Base-by-base conservation (phyloP, 345 rosid species). In the Eutrema yunnanense region DNA sequence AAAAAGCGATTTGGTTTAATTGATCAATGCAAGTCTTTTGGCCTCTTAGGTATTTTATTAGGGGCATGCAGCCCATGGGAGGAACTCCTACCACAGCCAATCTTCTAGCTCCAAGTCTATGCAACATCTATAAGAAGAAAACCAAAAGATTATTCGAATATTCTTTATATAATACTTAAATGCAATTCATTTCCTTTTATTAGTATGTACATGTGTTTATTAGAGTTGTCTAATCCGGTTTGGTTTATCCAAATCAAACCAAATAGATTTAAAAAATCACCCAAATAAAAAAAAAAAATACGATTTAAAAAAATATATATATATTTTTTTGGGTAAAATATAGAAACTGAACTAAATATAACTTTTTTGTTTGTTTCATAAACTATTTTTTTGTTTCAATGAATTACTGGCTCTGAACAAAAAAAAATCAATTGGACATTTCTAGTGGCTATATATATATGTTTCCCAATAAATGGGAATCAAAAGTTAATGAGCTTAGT, bases 31-130 rank as follows among this genome's bases (percentile, higher is more conserved):
- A 90, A 4, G 72, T 78, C 8, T 69, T 65, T 71, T 82, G 72
- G 71, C 68, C 80, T 78, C 8, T 66, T 27, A 90, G 64, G 6
- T 92, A 87, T 82, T 78, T 88, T 1, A 88, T 86, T 6, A 90
- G 55, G 22, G 97, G 98, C 89, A 93, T 80, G 75, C 98, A 93
- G 7, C 98, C 98, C 66, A 93, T 37, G 2, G 97, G 97, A 34
- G 96, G 97, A 29, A 93, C 84, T 59, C 98, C 98, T 6, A 93
- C 96, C 9, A 88, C 80, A 14, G 82, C 89, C 75, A 90, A 19
- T 71, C 90, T 82, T 42, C 68, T 85, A 5, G 84, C 81, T 43
- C 98, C 96, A 42, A 84, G 60, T 14, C 78, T 79, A 54, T 86
- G 80, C 83, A 90, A 82, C 65, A 50, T 83, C 98, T 92, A 80